A percentile compares a stretch with the other conserved stretches of the same genome.
phyloP scores from a whole-genome alignment of 106 monocot species.

The Dendrobium nobile region DNA sequence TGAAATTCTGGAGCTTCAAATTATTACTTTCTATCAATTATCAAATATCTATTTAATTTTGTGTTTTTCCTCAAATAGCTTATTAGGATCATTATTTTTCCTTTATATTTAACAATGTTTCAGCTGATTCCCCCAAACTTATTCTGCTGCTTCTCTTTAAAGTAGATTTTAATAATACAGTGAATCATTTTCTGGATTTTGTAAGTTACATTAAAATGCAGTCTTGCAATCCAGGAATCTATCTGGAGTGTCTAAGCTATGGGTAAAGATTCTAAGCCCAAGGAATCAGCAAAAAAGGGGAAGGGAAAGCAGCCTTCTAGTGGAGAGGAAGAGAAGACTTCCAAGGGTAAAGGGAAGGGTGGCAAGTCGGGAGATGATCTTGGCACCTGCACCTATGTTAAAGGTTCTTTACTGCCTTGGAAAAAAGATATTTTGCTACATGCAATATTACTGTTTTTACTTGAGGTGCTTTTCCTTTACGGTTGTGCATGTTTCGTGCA shows the following conservation, averaged over 20 bases:
- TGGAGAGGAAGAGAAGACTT: conserved; percentile 29
- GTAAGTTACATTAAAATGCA: background rate
- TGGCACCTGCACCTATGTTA: conserved; percentile 93
- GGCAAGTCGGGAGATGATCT: conserved; percentile 78
- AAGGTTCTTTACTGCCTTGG: conserved; percentile 29
- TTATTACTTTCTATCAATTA: background rate
- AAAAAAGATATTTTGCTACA: background rate
- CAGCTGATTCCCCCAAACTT: background rate
- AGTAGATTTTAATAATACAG: background rate
- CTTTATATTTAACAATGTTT: background rate
- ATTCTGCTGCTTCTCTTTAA: background rate
- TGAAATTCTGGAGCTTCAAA: background rate
- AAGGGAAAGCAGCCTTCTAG: conserved; percentile 63
- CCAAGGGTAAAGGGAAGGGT: conserved; percentile 73
- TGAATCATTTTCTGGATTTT: background rate
- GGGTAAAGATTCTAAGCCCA: conserved; percentile 66
- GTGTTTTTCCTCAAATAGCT: background rate
- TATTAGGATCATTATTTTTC: background rate
- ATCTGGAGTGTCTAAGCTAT: conserved; percentile 12
- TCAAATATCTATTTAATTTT: background rate
- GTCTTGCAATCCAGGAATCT: conserved; percentile 1
- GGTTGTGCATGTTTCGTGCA: background rate
- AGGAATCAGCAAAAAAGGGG: conserved; percentile 41
- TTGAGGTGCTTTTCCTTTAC: background rate
- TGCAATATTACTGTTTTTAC: background rate